Base-by-base conservation (phyloP, 495 filamentous ascomycete genomes). In the Letharia lupina region DNA sequence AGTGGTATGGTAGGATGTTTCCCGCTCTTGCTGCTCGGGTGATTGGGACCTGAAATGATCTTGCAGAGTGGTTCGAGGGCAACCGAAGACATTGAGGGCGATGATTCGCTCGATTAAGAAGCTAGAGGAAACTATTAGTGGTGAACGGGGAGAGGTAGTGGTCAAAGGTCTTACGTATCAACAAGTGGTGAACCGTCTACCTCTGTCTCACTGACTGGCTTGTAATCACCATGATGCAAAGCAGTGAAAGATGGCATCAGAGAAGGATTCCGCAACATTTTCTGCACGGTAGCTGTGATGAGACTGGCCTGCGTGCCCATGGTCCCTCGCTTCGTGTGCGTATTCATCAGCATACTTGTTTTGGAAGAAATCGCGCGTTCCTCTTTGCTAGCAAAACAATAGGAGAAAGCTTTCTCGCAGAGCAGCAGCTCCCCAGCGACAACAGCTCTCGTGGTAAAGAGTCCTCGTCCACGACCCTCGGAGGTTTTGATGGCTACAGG, bases 351-450 rank as follows among this genome's bases (percentile, higher is more conserved):
- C 18, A 80, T 20, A 3, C 61, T 67, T 33, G 68, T 72, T 64
- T 52, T 73, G 72, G 61, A 54, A 74, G 73, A 41, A 0, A 50
- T 8, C 13, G 13, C 18, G 13, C 50, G 23, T 35, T 62, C 59
- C 42, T 37, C 45, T 3, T 4, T 31, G 18, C 71, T 64, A 9
- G 54, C 67, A 52, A 52, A 77, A 62, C 74, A 68, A 66, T 74
- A 58, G 15, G 71, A 72, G 62, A 86, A 83, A 0, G 83, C 82
- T 65, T 86, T 86, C 67, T 85, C 82, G 61, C 80, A 84, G 13
- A 84, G 63, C 1, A 85, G 68, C 15, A 86, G 75, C 4, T 83
- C 81, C 0, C 83, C 84, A 0, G 76, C 76, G 45, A 76, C 72
- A 60, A 86, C 77, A 6, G 66, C 74, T 20, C 73, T 66, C 13